phyloP scores from a whole-genome alignment of 106 monocot species.

The Allium sativum region DNA sequence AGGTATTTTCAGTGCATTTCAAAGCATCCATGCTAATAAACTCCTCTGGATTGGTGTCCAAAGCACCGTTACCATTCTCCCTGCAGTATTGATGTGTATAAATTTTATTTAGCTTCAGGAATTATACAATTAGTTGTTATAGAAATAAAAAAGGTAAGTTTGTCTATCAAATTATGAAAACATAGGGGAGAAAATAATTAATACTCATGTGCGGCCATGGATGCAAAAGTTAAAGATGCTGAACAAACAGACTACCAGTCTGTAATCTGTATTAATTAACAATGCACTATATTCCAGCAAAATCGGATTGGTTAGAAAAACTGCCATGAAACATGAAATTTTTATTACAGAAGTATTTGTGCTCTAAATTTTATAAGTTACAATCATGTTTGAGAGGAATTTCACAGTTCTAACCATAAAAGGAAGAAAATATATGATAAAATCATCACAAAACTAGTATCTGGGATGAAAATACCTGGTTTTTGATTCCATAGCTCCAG shows the following conservation, averaged over 20 bases:
- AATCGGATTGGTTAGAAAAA: background rate
- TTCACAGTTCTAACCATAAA: no score
- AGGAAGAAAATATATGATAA: background rate
- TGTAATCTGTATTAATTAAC: background rate
- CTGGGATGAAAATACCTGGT: slow-evolving; percentile 4
- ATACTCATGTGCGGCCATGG: background rate
- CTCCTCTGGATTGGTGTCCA: slow-evolving; percentile 12
- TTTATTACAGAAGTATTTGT: background rate
- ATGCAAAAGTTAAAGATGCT: no score
- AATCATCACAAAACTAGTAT: slow-evolving; percentile 3
- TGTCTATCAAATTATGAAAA: background rate
- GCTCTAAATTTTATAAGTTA: background rate
- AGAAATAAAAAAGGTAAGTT: background rate
- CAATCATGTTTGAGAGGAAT: no score
- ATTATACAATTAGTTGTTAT: background rate
- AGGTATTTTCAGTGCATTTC: background rate
- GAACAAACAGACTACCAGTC: no score
- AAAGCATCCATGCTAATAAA: slow-evolving; percentile 2
- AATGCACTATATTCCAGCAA: background rate
- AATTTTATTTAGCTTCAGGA: no score
- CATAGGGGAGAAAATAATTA: background rate
- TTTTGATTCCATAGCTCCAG: slow-evolving; percentile 12
- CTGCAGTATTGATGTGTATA: slow-evolving; percentile 5
- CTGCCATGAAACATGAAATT: background rate
- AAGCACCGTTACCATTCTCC: slow-evolving; percentile 11